Evolutionary conservation across 2,329 filamentous ascomycete genomes (phyloP).

Genomic region (Cercospora janseana): DNA sequence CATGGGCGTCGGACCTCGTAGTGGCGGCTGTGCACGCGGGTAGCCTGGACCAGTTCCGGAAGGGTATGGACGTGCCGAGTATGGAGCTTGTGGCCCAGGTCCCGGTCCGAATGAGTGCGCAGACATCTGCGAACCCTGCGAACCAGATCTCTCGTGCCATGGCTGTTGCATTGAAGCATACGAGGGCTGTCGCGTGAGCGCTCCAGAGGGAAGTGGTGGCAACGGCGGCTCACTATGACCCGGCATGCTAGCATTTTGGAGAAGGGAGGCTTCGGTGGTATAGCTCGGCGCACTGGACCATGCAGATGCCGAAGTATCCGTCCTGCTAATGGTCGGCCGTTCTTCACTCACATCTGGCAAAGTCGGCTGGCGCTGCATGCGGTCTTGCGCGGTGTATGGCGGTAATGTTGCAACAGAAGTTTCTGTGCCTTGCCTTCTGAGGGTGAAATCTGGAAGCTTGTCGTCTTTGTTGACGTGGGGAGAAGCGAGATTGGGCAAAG

Average conservation of each 20-base stretch:
- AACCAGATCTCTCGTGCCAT: slow-evolving; percentile 24
- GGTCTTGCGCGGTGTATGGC: slow-evolving; percentile 48
- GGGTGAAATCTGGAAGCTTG: slow-evolving; percentile 39
- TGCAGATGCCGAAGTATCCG: slow-evolving; percentile 56
- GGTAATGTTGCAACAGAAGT: slow-evolving; percentile 45
- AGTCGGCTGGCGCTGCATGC: slow-evolving; percentile 40
- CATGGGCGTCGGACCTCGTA: slow-evolving; percentile 22
- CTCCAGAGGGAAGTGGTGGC: slow-evolving; percentile 27
- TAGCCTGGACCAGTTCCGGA: slow-evolving; percentile 17
- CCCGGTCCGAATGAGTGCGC: slow-evolving; percentile 15
- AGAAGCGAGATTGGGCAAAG: slow-evolving; percentile 62
- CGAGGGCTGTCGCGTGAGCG: slow-evolving; percentile 27
- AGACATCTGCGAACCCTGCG: slow-evolving; percentile 22
- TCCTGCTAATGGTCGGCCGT: slow-evolving; percentile 41
- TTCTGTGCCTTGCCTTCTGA: slow-evolving; percentile 38
- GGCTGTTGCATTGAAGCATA: slow-evolving; percentile 28
- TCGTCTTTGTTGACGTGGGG: slow-evolving; percentile 54
- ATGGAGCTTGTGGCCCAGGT: slow-evolving; percentile 16
- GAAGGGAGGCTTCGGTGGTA: slow-evolving; percentile 62
- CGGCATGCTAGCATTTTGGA: slow-evolving; percentile 55
- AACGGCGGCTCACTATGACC: slow-evolving; percentile 27
- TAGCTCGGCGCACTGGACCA: slow-evolving; percentile 55
- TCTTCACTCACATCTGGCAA: slow-evolving; percentile 43
- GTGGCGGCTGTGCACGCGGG: slow-evolving; percentile 18
- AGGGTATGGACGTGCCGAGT: slow-evolving; percentile 18